phyloP scores from a whole-genome alignment of 306 rosid species.

The Castanea crenata region DNA sequence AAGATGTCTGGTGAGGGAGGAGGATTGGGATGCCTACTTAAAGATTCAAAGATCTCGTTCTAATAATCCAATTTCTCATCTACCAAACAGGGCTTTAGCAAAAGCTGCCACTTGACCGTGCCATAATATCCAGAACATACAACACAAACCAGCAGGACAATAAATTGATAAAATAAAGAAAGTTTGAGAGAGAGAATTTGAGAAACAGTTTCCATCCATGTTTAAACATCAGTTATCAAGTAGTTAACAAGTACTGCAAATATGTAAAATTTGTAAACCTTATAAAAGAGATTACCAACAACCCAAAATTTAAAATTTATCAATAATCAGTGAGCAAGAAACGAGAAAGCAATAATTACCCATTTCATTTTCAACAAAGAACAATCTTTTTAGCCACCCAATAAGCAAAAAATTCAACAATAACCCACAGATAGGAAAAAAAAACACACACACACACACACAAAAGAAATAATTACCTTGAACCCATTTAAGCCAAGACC shows the following conservation, averaged over 20 bases:
- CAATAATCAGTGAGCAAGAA: not conserved
- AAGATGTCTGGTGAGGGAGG: not conserved
- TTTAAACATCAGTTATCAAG: not conserved
- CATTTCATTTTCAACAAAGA: not conserved
- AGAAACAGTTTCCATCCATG: not conserved
- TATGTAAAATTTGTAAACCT: not conserved
- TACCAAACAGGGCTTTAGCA: not conserved
- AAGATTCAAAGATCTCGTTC: not conserved
- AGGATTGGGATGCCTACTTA: not conserved
- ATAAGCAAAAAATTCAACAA: not conserved
- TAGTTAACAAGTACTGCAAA: not conserved
- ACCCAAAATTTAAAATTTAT: not conserved
- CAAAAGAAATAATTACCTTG: constrained; percentile 16
- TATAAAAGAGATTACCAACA: not conserved
- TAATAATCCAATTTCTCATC: not conserved
- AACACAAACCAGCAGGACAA: not conserved
- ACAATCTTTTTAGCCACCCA: not conserved
- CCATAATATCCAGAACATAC: not conserved
- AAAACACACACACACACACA: too few relatives aligned
- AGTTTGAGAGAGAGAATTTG: not conserved
- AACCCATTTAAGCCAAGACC: constrained; percentile 9
- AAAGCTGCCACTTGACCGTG: not conserved
- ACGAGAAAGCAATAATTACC: constrained; percentile 1
- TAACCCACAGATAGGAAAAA: not conserved
- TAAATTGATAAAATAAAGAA: not conserved